A percentile compares a stretch with the other conserved stretches of the same genome.
phyloP scores from a whole-genome alignment of 1,284 basidiomycete genomes.

The Boletus sp. region DNA sequence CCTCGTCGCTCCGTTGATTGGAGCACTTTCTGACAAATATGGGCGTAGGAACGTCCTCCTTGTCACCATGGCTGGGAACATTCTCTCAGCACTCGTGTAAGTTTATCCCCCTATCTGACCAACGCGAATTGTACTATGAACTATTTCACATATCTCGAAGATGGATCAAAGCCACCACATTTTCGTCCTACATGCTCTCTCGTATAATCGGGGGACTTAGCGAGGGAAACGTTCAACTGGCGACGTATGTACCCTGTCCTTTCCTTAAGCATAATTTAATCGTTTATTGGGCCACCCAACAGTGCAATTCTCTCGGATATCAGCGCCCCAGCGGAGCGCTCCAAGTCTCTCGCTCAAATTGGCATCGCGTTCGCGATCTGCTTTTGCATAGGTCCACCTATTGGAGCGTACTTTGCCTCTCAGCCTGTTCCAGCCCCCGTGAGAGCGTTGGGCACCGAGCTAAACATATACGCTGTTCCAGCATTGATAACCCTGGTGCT shows the following conservation, averaged over 20 bases:
- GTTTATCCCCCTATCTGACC: conserved; percentile 28
- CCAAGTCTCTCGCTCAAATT: conserved; percentile 84
- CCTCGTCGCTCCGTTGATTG: conserved; percentile 81
- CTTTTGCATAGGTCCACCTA: conserved; percentile 83
- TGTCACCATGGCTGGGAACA: conserved; percentile 88
- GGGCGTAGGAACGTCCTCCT: conserved; percentile 81
- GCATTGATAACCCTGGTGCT: conserved; percentile 76
- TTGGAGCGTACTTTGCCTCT: conserved; percentile 80
- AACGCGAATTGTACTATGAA: background rate
- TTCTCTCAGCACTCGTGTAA: conserved; percentile 77
- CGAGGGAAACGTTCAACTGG: conserved; percentile 84
- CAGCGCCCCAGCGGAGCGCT: conserved; percentile 71
- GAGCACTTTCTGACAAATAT: conserved; percentile 79
- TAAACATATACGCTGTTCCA: conserved; percentile 85
- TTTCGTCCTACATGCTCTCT: conserved; percentile 85
- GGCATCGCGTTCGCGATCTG: conserved; percentile 93
- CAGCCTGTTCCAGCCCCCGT: conserved; percentile 59
- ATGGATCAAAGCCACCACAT: conserved; percentile 86
- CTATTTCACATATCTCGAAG: conserved; percentile 37
- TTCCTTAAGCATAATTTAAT: background rate
- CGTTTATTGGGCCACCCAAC: background rate
- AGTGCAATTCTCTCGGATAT: conserved; percentile 91
- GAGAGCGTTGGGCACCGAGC: conserved; percentile 57
- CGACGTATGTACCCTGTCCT: conserved; percentile 53
- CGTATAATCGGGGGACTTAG: conserved; percentile 85